Conservation (phyloP, 176 grass and related monocot species). For the Triticum timopheevii region DNA sequence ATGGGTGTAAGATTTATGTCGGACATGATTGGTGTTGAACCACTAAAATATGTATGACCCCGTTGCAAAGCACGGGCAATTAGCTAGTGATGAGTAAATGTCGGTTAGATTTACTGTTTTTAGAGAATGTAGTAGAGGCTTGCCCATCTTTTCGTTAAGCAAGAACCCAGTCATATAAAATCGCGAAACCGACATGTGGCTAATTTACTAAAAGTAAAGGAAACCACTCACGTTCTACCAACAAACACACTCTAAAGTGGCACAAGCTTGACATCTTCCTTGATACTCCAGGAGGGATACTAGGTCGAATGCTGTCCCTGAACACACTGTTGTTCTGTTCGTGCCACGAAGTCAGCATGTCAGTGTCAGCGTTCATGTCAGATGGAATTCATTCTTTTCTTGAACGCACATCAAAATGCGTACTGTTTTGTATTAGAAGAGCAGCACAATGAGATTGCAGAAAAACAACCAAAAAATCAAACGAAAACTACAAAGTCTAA, state of each 20-base stretch:
- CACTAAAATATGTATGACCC: too few relatives aligned
- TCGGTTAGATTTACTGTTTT: neutral
- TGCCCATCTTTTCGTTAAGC: neutral
- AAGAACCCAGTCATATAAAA: neutral
- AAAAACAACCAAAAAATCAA: neutral
- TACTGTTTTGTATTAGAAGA: neutral
- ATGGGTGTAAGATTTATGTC: too few relatives aligned
- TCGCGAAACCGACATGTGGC: neutral
- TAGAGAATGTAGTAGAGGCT: neutral
- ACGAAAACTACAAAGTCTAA: neutral
- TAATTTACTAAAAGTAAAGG: neutral
- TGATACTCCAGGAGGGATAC: neutral
- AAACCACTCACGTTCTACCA: neutral
- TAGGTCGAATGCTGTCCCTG: neutral
- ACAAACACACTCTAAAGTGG: neutral
- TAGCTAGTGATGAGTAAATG: neutral
- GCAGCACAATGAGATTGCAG: too few relatives aligned
- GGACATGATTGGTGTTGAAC: too few relatives aligned
- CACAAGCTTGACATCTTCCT: neutral
- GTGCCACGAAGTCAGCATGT: neutral
- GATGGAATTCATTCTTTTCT: neutral
- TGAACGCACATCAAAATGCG: neutral
- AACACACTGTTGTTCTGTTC: neutral
- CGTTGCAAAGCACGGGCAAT: too few relatives aligned
- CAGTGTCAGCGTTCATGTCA: neutral